Conservation (phyloP, 352 stramenopile genomes). For the Phytophthora europaea region DNA sequence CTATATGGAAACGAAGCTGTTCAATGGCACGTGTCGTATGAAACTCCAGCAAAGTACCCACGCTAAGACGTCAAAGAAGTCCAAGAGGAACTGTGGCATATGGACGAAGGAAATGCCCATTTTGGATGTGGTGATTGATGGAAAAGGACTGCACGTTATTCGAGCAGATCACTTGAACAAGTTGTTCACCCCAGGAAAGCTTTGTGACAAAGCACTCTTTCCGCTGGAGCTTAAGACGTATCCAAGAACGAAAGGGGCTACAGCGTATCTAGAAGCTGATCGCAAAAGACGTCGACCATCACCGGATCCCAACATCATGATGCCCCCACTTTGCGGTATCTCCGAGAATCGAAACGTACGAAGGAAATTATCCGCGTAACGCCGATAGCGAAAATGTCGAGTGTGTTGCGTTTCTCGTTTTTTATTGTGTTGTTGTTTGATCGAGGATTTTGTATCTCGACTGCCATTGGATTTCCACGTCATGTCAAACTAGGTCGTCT, state of each 20-base stretch:
- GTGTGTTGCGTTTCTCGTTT: no score
- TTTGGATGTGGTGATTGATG: slow-evolving; percentile 3
- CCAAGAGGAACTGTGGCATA: slow-evolving; percentile 1
- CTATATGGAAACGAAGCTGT: slow-evolving; percentile 4
- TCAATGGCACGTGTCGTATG: background rate
- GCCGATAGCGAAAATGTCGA: no score
- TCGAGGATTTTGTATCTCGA: no score
- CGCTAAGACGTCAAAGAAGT: background rate
- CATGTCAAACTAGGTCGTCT: no score
- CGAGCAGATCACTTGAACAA: slow-evolving; percentile 10
- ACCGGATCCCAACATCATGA: background rate
- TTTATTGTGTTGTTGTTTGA: no score
- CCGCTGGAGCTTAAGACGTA: no score
- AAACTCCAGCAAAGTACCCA: slow-evolving; percentile 7
- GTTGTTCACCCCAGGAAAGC: slow-evolving; percentile 8
- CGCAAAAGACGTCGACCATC: background rate
- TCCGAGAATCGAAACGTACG: no score
- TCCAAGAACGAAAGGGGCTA: no score
- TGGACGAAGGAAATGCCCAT: slow-evolving; percentile 4
- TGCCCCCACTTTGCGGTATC: background rate
- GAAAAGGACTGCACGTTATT: background rate
- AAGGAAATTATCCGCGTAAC: no score
- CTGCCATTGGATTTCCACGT: no score
- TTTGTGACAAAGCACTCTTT: background rate
- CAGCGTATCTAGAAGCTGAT: no score